Base-by-base conservation (phyloP, 352 stramenopile species). In the Phytophthora litchii region DNA sequence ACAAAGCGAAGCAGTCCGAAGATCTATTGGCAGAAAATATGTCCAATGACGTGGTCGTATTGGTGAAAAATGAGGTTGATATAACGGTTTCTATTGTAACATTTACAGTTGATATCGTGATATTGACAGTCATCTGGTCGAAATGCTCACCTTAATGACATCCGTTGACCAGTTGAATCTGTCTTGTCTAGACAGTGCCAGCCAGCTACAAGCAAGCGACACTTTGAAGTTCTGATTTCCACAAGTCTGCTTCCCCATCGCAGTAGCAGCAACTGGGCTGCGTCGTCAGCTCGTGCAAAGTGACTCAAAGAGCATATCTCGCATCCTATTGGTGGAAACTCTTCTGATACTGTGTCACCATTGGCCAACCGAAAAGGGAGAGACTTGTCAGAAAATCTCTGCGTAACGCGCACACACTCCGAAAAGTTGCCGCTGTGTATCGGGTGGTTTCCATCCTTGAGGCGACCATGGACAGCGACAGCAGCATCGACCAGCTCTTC, bases 401-500 rank as follows among this genome's bases (percentile, higher is more conserved):
- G 40, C 34, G 38, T 48, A 67, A 70, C 60, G 48, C 54, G 27
- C 59, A 49, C 53, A 17, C 13, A 36, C 29, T 43, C 20, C 25
- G 49, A 72, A 69, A 65, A 69, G 67, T 69, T 75, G 67, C 62
- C 40, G 52, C 44, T 29, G 38, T 17, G 34, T 17, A 51, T 21
- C 40, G 45, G 38, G 44, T 44, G 54, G 36, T 54, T 59, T 63
- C 35, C 45, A 37, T 21, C 31, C n/a, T 7, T 19, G 42, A 32
- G 13, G 14, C 31, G 3, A 54, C 34, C 14, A 84, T 84, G 74
- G 69, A 84, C 38, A 51, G 54, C 53, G 61, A 52, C 13, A 66
- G 49, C 56, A 80, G 51, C 54, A 59, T 77, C 29, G 68, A 77
- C 46, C 54, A 77, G 36, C 60, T 86, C 62, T 89, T 87, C 50